Base-by-base conservation (phyloP, 768 basidiomycete genomes). In the Boletus pseudo-olivaceus region DNA sequence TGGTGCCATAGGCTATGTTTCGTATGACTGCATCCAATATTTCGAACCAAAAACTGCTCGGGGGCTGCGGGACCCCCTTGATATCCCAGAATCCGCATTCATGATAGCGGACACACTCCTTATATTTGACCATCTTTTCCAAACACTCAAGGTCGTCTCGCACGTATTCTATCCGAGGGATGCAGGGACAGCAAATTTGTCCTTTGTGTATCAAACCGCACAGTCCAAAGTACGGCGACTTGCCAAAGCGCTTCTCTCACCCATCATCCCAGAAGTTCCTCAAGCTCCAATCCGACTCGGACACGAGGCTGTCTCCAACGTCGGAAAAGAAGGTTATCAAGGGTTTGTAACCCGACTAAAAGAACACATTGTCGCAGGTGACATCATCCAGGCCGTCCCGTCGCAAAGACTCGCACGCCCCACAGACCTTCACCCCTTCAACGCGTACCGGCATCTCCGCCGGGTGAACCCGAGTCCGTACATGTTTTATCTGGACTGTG, bases 321-420 rank as follows among this genome's bases (percentile, higher is more conserved):
- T 98, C 17, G 97, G 97, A 17, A 90, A 93, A 70, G 82, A 78
- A 42, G 97, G 97, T 0, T 99, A 98, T 71, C 86, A 98, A 68
- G 72, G 70, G 5, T 96, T 95, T 64, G 97, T 99, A 14, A 93
- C 94, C 42, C 83, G 79, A 51, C 76, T 99, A 52, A 98, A 98
- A 76, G 80, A 96, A 65, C 94, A 93, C 67, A 97, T 99, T 51
- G 78, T 98, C 53, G 89, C 87, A 17, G 97, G 97, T 29, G 95
- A 99, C 73, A 98, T 99, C 66, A 98, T 99, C 61, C 97, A 99
- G 72, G 97, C 97, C 2, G 97, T 99, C 7, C 97, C 97, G 8
- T 95, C 93, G 10, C 97, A 98, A 69, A 80, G 95, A 29, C 76
- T 98, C 30, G 76, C 90, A 14, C 82, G 93, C 33, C 88, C 89